Evolutionary conservation across 1,284 basidiomycete genomes (phyloP).

Genomic region (Leccinum pachyderme): DNA sequence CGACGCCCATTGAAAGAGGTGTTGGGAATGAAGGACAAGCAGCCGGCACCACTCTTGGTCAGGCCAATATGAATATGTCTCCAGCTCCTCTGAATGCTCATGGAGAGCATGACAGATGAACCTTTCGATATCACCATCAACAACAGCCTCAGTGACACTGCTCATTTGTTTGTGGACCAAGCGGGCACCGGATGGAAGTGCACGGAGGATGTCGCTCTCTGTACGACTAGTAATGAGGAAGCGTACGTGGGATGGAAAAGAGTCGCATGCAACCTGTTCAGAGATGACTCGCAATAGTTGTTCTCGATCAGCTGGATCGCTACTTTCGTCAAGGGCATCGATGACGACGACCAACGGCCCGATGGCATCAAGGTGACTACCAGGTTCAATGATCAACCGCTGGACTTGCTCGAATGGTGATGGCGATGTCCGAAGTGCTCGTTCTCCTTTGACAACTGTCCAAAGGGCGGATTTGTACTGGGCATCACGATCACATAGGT

Average conservation of each 20-base stretch:
- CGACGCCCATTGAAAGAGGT: not conserved
- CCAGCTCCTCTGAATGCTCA: not conserved
- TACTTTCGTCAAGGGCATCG: not conserved
- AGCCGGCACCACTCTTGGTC: not conserved
- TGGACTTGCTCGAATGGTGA: not conserved
- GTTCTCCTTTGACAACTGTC: not conserved
- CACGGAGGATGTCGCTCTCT: not conserved
- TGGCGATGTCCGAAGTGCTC: not conserved
- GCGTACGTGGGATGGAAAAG: not conserved
- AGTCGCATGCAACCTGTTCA: not conserved
- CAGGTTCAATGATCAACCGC: not conserved
- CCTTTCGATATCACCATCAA: not conserved
- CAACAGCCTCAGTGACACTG: not conserved
- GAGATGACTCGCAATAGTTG: not conserved
- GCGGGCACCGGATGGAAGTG: not conserved
- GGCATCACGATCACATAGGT: not conserved
- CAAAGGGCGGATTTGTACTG: not conserved
- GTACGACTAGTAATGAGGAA: not conserved
- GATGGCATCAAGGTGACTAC: not conserved
- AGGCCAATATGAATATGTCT: not conserved
- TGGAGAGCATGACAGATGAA: not conserved
- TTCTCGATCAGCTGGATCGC: not conserved
- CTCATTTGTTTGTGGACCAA: not conserved
- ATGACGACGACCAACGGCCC: not conserved
- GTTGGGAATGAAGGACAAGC: not conserved